Evolutionary conservation across 345 rosid species (phyloP), one percentile per base, ranked within the genome.

Genomic region (Firmiana major): DNA sequence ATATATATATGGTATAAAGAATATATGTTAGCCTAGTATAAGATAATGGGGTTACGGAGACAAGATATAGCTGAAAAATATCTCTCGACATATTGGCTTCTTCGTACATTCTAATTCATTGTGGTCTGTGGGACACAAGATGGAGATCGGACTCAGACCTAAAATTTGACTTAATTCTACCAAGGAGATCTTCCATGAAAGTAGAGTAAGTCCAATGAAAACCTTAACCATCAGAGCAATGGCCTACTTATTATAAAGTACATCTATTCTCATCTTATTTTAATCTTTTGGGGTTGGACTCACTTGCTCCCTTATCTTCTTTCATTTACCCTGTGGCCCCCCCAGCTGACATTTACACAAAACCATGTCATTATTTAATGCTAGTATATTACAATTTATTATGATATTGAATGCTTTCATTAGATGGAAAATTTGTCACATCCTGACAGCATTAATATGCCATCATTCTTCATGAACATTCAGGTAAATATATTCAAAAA

Each of bases 121-220:
- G 34, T 60, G 81, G 85, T 46, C 3, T 31, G 34, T 60, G 81
- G 85, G 76, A 67, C 83, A 80, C 45, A 57, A 67, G 5, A 48
- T 45, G 62, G n/a, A 34, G 24, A 38, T 71, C 46, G 51, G 24
- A 58, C 26, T 22, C 49, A 48, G 17, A 3, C 53, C 15, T 13
- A 48, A 2, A 48, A 63, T 77, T 76, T 2, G 78, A 73, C 46
- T 51, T 60, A 6, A 72, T 60, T 74, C 69, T 48, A 34, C 63
- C 17, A 58, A 22, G 79, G 42, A 53, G 63, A 75, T 74, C 53
- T 81, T 42, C 53, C 75, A 48, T 59, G 36, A 5, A 24, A 59
- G 2, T 9, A 45, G 10, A 45, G 12, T 3, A 1, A 10, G 17
- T 13, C 54, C n/a, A 49, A 51, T 15, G 55, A 51, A 51, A 4